These are phyloP conservation scores for Diaporthe amygdali DNA, from an alignment of 2,329 filamentous ascomycete species.

Conservation along the genomic window DNA sequence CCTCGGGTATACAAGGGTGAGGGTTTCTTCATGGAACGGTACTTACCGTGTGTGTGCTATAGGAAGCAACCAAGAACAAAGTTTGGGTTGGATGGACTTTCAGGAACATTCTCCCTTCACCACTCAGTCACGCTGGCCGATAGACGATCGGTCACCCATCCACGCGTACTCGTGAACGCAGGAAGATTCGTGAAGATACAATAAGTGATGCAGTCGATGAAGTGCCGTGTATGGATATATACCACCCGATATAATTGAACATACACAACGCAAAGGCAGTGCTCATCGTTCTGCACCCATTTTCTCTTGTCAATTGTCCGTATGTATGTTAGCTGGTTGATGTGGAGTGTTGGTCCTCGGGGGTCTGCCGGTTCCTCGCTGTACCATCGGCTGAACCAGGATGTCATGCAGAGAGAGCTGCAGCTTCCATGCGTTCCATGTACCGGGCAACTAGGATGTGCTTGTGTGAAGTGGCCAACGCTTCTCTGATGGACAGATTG, in stretches of 20 bases:
- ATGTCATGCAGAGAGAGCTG: conserved; percentile 16
- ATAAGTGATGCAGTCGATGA: background rate
- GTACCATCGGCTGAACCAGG: background rate
- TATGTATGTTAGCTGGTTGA: background rate
- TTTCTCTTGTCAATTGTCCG: background rate
- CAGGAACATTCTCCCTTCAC: background rate
- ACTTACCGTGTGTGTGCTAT: conserved; percentile 19
- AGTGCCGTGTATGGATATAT: background rate
- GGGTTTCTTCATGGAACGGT: background rate
- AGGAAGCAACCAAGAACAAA: background rate
- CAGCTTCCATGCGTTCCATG: conserved; percentile 16
- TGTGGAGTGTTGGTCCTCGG: background rate
- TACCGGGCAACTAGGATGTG: conserved; percentile 17
- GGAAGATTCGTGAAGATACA: background rate
- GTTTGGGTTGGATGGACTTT: background rate
- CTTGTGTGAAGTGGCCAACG: conserved; percentile 1
- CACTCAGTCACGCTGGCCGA: background rate
- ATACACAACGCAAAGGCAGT: background rate
- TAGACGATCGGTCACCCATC: background rate
- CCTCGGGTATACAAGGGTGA: conserved; percentile 12
- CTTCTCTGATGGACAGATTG: conserved; percentile 4
- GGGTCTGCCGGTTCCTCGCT: background rate
- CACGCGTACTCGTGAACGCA: background rate
- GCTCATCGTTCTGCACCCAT: background rate
- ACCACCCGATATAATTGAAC: background rate